phyloP scores from a whole-genome alignment of 2,329 filamentous ascomycete genomes.

The Botrytis deweyae region DNA sequence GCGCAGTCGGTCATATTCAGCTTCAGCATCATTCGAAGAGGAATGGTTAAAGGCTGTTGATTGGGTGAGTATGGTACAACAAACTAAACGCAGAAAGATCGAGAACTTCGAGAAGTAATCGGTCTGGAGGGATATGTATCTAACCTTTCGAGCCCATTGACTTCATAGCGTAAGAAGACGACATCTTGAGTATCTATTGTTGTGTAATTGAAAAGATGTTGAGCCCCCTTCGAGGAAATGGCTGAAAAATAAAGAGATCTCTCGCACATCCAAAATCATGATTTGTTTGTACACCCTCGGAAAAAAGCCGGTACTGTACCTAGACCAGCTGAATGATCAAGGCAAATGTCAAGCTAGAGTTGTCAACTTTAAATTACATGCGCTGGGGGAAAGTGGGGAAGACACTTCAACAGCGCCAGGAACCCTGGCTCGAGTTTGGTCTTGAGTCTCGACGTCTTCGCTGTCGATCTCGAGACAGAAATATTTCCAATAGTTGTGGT shows the following conservation, averaged over 20 bases:
- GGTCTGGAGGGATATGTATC: not conserved
- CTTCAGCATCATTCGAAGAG: slow-evolving; percentile 66
- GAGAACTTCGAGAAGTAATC: not conserved
- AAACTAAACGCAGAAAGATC: not conserved
- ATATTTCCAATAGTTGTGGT: not conserved
- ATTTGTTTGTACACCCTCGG: not conserved
- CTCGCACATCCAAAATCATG: not conserved
- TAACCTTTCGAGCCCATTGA: slow-evolving; percentile 47
- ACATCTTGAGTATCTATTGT: slow-evolving; percentile 45
- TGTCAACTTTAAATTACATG: slow-evolving; percentile 9
- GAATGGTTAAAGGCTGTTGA: slow-evolving; percentile 71
- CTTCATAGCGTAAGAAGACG: slow-evolving; percentile 45
- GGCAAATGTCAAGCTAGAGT: not conserved
- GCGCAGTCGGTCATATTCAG: slow-evolving; percentile 89
- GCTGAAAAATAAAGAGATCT: not conserved
- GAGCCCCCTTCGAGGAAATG: not conserved
- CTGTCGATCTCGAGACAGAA: not conserved
- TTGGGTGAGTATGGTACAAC: not conserved
- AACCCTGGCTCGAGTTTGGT: not conserved
- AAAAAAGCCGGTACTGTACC: not conserved
- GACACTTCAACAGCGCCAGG: not conserved
- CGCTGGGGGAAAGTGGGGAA: slow-evolving; percentile 6
- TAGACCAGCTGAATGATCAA: slow-evolving; percentile 16
- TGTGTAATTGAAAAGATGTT: not conserved
- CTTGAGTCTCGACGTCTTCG: not conserved